Evolutionary conservation across 305 asterid species (phyloP).

Genomic region (Rubia peregrina): DNA sequence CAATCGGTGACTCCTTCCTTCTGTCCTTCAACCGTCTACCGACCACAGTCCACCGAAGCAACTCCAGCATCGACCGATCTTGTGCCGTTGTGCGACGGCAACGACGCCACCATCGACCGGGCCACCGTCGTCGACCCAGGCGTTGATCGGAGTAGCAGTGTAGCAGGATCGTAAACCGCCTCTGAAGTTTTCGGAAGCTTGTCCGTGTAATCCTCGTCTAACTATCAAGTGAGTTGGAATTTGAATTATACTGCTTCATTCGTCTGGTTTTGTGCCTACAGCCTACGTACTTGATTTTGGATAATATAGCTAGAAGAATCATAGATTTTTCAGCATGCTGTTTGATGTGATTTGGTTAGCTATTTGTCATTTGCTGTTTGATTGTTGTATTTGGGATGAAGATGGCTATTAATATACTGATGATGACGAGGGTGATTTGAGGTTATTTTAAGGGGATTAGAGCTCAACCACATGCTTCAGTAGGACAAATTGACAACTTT

Average conservation of each 20-base stretch:
- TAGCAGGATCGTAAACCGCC: no score
- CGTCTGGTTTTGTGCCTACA: not conserved
- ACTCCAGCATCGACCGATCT: no score
- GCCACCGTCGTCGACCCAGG: not conserved
- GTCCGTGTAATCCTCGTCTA: not conserved
- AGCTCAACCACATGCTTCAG: not conserved
- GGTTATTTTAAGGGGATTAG: not conserved
- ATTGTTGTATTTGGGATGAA: not conserved
- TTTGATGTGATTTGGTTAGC: not conserved
- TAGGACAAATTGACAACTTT: constrained; percentile 2
- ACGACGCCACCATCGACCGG: not conserved
- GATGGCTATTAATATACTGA: not conserved
- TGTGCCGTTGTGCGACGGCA: no score
- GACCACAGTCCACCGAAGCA: no score
- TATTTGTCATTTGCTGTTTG: not conserved
- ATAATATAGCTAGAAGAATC: no score
- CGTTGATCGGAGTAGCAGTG: constrained; percentile 8
- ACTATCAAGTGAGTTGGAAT: not conserved
- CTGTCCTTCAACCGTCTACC: no score
- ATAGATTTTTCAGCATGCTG: not conserved
- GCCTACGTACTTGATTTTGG: not conserved
- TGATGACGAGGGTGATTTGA: not conserved
- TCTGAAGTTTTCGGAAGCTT: not conserved
- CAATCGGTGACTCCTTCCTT: no score
- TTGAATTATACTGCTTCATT: not conserved